These are phyloP conservation scores for Trametes coccinea DNA, from an alignment of 768 basidiomycete species.

Conservation along the genomic window DNA sequence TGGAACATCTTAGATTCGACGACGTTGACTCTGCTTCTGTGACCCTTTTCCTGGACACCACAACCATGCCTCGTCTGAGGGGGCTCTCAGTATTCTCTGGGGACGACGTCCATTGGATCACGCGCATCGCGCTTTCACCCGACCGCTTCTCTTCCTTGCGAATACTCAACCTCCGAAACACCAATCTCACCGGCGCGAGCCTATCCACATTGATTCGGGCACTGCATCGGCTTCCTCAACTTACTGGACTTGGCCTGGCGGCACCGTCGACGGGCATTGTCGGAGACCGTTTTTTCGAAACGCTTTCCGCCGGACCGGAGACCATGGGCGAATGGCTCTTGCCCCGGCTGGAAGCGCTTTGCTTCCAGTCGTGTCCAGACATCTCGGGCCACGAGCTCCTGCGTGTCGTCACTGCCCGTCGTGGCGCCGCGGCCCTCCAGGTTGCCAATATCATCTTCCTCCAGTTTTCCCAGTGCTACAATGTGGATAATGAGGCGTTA, in stretches of 20 bases:
- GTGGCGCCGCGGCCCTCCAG: constrained; percentile 16
- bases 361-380: constrained; percentile 32
- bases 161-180: constrained; percentile 33
- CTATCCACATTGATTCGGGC: constrained; percentile 34
- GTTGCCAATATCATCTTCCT: constrained; percentile 29
- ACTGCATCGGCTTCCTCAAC: constrained; percentile 31
- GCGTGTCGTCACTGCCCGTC: constrained; percentile 28
- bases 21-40: constrained; percentile 32
- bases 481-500: constrained; percentile 26
- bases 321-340: constrained; percentile 28
- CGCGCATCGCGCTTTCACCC: constrained; percentile 24
- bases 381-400: constrained; percentile 34
- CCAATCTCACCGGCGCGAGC: constrained; percentile 32
- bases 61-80: constrained; percentile 25
- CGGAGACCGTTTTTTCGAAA: constrained; percentile 32
- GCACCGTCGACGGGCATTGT: constrained; percentile 28
- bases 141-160: constrained; percentile 28
- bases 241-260: constrained; percentile 32
- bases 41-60: constrained; percentile 33
- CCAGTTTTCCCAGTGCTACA: constrained; percentile 31
- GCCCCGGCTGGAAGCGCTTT: constrained; percentile 31
- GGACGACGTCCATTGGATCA: constrained; percentile 34
- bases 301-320: constrained; percentile 27
- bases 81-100: constrained; percentile 31
- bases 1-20: constrained; percentile 26